phyloP scores from a whole-genome alignment of 1,284 basidiomycete genomes.

The Malassezia yamatoensis region DNA sequence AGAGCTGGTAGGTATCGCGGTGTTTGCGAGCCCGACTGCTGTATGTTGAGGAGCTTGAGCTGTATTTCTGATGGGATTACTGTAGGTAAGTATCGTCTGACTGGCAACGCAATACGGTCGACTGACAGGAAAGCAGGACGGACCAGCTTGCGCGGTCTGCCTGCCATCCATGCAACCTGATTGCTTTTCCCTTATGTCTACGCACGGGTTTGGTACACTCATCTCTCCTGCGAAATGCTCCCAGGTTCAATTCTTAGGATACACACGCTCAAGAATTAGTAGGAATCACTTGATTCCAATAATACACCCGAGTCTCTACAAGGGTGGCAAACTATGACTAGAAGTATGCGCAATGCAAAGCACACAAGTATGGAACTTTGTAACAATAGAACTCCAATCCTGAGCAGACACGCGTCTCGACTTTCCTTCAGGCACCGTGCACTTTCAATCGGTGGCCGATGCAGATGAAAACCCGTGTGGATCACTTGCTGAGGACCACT shows the following conservation, averaged over 20 bases:
- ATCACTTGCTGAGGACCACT: not conserved
- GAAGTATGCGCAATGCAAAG: not conserved
- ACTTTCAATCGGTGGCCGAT: too few relatives aligned
- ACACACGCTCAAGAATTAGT: not conserved
- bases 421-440: too few relatives aligned
- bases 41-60: not conserved
- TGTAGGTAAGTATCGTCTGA: not conserved
- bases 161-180: not conserved
- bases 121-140: too few relatives aligned
- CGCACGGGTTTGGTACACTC: conserved; percentile 1
- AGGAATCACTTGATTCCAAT: not conserved
- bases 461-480: too few relatives aligned
- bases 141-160: too few relatives aligned
- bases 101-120: too few relatives aligned
- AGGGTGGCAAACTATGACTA: conserved; percentile 7
- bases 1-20: not conserved
- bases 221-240: not conserved
- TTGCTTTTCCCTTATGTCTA: not conserved
- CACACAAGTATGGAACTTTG: not conserved
- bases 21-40: too few relatives aligned
- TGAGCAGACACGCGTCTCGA: too few relatives aligned
- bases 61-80: not conserved
- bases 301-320: conserved; percentile 4
- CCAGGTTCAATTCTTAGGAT: not conserved
- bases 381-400: not conserved